phyloP scores from a whole-genome alignment of 2,329 filamentous ascomycete species.

The Diaporthe helianthi region DNA sequence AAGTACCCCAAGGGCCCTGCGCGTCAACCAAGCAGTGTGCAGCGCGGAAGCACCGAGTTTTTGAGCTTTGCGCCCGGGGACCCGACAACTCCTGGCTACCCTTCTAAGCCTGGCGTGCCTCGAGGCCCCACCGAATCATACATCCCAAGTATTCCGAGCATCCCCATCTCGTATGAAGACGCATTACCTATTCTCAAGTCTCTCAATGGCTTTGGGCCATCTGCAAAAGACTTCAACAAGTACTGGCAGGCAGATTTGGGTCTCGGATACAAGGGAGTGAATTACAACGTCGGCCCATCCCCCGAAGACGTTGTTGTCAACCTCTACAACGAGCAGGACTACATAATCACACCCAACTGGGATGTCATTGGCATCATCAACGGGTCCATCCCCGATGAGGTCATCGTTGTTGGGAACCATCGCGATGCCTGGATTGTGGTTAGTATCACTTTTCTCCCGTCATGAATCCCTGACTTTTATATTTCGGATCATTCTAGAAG shows the following conservation, averaged over 20 bases:
- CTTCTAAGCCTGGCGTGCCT: conserved; percentile 75
- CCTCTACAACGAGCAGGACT: conserved; percentile 72
- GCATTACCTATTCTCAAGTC: conserved; percentile 79
- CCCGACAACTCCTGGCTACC: conserved; percentile 83
- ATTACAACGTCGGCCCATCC: conserved; percentile 52
- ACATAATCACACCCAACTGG: conserved; percentile 74
- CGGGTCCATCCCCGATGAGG: conserved; percentile 63
- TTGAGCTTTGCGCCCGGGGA: conserved; percentile 67
- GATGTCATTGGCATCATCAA: conserved; percentile 84
- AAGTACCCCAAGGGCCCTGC: conserved; percentile 78
- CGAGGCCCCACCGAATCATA: conserved; percentile 67
- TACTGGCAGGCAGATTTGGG: conserved; percentile 64
- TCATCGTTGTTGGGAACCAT: conserved; percentile 71
- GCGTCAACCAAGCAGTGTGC: conserved; percentile 77
- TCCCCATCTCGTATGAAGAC: conserved; percentile 81
- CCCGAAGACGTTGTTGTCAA: conserved; percentile 67
- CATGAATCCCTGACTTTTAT: not conserved
- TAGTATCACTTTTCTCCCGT: not conserved
- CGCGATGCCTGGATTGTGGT: conserved; percentile 83
- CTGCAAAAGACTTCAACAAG: conserved; percentile 69
- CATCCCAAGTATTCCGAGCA: conserved; percentile 78
- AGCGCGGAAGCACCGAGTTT: conserved; percentile 79
- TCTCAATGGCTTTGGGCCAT: conserved; percentile 76
- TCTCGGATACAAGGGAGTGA: conserved; percentile 51
- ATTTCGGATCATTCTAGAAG: not conserved